Evolutionary conservation across 2,329 filamentous ascomycete species (phyloP).

Genomic region (Penicillium sp.): DNA sequence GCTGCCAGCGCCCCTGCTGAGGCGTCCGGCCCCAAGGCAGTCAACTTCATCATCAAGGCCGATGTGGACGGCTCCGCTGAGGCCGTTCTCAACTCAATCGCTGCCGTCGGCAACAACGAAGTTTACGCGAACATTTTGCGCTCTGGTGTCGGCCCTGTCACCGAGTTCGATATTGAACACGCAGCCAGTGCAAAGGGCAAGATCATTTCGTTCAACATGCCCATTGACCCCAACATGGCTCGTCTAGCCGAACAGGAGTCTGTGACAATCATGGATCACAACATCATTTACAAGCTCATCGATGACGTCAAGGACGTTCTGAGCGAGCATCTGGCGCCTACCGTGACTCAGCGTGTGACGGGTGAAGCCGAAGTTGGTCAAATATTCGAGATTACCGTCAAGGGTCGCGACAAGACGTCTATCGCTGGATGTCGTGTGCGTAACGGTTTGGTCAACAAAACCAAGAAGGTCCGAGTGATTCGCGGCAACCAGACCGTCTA

Average conservation of each 20-base stretch:
- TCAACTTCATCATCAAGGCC: slow-evolving; percentile 88
- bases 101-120: slow-evolving; percentile 82
- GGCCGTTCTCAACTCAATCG: slow-evolving; percentile 79
- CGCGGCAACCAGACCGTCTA: slow-evolving; percentile 74
- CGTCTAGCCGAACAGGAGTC: slow-evolving; percentile 71
- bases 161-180: slow-evolving; percentile 87
- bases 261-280: slow-evolving; percentile 82
- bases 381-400: slow-evolving; percentile 82
- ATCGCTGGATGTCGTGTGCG: slow-evolving; percentile 88
- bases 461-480: slow-evolving; percentile 72
- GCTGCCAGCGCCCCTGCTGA: slow-evolving; percentile 47
- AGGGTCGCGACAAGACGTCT: slow-evolving; percentile 70
- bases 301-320: slow-evolving; percentile 63
- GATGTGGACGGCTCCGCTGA: slow-evolving; percentile 95
- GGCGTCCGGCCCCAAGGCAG: slow-evolving; percentile 57
- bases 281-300: slow-evolving; percentile 63
- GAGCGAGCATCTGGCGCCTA: slow-evolving; percentile 71
- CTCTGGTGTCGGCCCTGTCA: slow-evolving; percentile 76
- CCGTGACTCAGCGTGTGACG: slow-evolving; percentile 71
- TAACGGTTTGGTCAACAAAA: slow-evolving; percentile 74
- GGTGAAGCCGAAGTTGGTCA: slow-evolving; percentile 88
- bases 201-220: slow-evolving; percentile 85
- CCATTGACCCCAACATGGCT: slow-evolving; percentile 70
- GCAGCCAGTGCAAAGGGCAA: slow-evolving; percentile 76
- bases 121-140: slow-evolving; percentile 78